These are phyloP conservation scores for Akanthomyces muscarius DNA, from an alignment of 2,329 filamentous ascomycete species.

Conservation along the genomic window DNA sequence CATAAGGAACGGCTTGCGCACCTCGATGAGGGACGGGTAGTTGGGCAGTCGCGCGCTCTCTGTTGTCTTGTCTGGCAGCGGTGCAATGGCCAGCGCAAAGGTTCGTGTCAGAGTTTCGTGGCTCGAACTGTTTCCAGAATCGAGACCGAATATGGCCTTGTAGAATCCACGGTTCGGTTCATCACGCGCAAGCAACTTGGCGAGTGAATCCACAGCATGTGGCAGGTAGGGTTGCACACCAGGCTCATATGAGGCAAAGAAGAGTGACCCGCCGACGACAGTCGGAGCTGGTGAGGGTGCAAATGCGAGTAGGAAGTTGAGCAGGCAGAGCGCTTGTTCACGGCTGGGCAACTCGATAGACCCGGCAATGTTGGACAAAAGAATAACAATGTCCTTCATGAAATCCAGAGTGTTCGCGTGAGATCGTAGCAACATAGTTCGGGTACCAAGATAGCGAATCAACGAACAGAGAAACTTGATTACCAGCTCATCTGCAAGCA, in stretches of 20 bases:
- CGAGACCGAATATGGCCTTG: slow-evolving; percentile 73
- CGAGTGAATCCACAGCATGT: slow-evolving; percentile 81
- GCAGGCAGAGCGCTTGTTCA: slow-evolving; percentile 79
- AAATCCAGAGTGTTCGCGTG: slow-evolving; percentile 87
- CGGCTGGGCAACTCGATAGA: slow-evolving; percentile 76
- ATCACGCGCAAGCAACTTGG: slow-evolving; percentile 87
- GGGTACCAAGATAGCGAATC: slow-evolving; percentile 82
- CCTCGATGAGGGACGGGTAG: slow-evolving; percentile 67
- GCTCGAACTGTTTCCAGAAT: slow-evolving; percentile 57
- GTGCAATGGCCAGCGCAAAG: slow-evolving; percentile 81
- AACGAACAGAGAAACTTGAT: slow-evolving; percentile 80
- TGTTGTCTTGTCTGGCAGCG: slow-evolving; percentile 65
- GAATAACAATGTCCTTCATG: slow-evolving; percentile 90
- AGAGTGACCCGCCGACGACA: slow-evolving; percentile 53
- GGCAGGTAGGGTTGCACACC: slow-evolving; percentile 82
- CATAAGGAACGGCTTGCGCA: slow-evolving; percentile 83
- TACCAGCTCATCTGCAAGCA: slow-evolving; percentile 71
- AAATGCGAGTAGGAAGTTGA: slow-evolving; percentile 89
- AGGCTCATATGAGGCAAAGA: slow-evolving; percentile 79
- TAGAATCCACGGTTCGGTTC: slow-evolving; percentile 88
- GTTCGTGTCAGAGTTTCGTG: slow-evolving; percentile 81
- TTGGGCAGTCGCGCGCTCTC: slow-evolving; percentile 54
- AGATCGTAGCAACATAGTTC: slow-evolving; percentile 78
- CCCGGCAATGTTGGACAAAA: slow-evolving; percentile 84
- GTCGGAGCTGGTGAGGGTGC: slow-evolving; percentile 72